Evolutionary conservation across 2,329 filamentous ascomycete species (phyloP), one percentile per base, ranked within the genome.

Genomic region (Teratosphaeria nubilosa): DNA sequence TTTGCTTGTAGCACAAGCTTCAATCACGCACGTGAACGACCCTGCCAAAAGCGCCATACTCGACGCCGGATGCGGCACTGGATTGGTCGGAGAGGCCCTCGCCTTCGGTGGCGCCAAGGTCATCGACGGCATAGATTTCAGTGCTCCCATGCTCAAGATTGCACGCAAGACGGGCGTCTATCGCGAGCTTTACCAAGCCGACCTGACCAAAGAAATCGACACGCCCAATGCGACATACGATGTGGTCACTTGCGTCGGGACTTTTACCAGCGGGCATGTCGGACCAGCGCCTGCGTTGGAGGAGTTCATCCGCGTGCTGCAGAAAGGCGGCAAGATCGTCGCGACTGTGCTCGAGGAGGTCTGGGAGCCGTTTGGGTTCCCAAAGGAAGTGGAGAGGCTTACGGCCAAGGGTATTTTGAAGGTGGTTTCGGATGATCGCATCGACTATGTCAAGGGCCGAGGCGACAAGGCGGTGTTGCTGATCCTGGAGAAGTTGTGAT

Each of bases 21-120:
- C 72, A 37, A 56, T 58, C 50, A 61, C 25, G 52, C 51, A 30
- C 48, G 60, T 54, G 54, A 57, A 58, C 11, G 34, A 41, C 34
- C 34, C 34, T 41, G 59, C 68, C 22, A 63, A 67, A 20, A 65
- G 68, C 6, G 56, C 62, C 2, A 76, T 82, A 57, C 73, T 81
- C 0, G 80, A 83, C 59, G 80, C 80, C 24, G 80, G 80, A n/a
- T 82, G 80, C 58, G 80, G 80, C 3, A 82, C 80, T 0, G 80
- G 80, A 0, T 74, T 81, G 9, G 79, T 81, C 11, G 80, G 79
- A 3, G 66, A 74, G 22, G 76, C 75, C 27, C 74, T 83, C 3
- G 72, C 74, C 24, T 68, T 74, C 41, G 65, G 72, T 32, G 76
- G 77, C 2, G 75, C 75, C 3, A 72, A 72, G 41, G 69, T 72